Base-by-base conservation (phyloP, 352 stramenopile species). In the Plasmopara viticola region DNA sequence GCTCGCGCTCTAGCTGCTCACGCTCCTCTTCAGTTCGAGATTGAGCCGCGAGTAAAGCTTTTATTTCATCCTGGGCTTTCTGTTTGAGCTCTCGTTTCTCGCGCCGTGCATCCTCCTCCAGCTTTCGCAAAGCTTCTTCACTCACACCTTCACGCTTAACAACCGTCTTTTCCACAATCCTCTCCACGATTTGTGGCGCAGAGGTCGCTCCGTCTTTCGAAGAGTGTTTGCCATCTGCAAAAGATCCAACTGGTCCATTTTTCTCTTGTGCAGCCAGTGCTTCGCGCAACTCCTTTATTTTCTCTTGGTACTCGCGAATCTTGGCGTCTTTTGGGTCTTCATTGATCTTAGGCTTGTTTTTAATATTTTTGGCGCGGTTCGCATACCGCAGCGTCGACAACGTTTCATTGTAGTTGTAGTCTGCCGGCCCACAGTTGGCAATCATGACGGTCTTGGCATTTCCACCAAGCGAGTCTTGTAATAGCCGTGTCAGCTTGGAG, bases 331-430 rank as follows among this genome's bases (percentile, higher is more conserved):
- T 88, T 6, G 84, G 86, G 49, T 98, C 93, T 10, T 96, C 80
- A 70, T 97, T 97, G 49, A 94, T 85, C 25, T 87, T 94, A 3
- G 90, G 87, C 35, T 93, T 90, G 74, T 98, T 97, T 51, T 95
- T 94, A 53, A 98, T 98, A 63, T 97, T 97, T 50, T 95, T 82
- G 38, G 94, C 91, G 10, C 92, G 82, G 50, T 97, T 96, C 3
- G 91, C 94, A 59, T 97, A 98, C 18, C 90, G 84, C 29, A 98
- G 56, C n/a, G 94, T 97, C 25, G 82, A 95, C 18, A 97, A 51
- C 14, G 89, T 97, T 64, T 86, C 75, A 54, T 98, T 96, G 62
- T 97, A 97, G 63, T 99, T 99, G 67, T 97, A 98, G 72, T 97
- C 92, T 1, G 94, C 94, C 1, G 95, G 94, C 9, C 94, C 94